These are phyloP conservation scores for Metschnikowia orientalis DNA, from an alignment of 805 yeast genomes.

Conservation along the genomic window DNA sequence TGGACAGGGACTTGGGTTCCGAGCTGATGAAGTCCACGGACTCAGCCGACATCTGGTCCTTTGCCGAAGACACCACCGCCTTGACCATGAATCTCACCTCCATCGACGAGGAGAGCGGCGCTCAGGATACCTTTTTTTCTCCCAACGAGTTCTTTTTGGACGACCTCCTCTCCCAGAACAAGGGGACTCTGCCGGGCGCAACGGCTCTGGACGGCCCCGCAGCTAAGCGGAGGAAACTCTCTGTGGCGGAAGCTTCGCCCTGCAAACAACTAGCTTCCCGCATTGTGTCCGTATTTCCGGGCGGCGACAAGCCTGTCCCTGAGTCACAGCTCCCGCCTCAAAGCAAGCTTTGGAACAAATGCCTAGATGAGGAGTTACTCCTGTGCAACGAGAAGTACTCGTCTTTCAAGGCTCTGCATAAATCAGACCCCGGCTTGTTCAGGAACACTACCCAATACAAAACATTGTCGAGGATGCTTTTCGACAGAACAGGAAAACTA, in stretches of 20 bases:
- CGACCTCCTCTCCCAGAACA: constrained; percentile 6
- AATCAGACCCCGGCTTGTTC: constrained; percentile 21
- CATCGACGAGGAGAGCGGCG: constrained; percentile 23
- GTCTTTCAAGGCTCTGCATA: constrained; percentile 26
- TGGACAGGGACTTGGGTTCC: constrained; percentile 6
- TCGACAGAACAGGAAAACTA: constrained; percentile 31
- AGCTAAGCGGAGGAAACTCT: constrained; percentile 7
- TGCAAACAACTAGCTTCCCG: constrained; percentile 34
- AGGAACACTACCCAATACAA: constrained; percentile 36
- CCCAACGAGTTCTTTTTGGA: constrained; percentile 26
- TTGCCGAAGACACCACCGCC: constrained; percentile 21
- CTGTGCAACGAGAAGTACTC: constrained; percentile 33
- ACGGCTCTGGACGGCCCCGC: neutral
- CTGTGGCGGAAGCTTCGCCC: constrained; percentile 26
- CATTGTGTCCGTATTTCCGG: constrained; percentile 25
- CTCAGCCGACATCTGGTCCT: constrained; percentile 30
- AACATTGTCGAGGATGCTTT: constrained; percentile 37
- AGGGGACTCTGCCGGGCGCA: neutral
- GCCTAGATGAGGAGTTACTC: constrained; percentile 33
- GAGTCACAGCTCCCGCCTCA: no score
- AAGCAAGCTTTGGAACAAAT: constrained; percentile 31
- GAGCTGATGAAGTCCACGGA: constrained; percentile 16
- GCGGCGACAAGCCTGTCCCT: no score
- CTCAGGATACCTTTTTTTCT: constrained; percentile 26
- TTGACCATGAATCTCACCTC: constrained; percentile 21